phyloP scores from a whole-genome alignment of 2,329 filamentous ascomycete species.

The Fusarium devonianum region DNA sequence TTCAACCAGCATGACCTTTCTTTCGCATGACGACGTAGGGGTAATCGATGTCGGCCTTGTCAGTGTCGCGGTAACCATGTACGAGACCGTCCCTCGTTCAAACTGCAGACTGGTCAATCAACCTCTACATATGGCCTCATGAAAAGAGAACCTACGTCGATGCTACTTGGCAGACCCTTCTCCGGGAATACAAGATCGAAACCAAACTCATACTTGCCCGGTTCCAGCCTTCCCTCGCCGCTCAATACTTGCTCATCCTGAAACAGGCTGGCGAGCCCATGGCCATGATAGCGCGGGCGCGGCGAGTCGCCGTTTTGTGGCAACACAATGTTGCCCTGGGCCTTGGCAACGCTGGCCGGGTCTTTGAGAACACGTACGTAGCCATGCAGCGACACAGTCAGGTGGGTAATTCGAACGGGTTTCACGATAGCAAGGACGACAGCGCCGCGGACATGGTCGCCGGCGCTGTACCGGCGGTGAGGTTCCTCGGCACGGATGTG shows the following conservation, averaged over 20 bases:
- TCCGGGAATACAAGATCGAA: constrained; percentile 76
- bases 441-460: constrained; percentile 75
- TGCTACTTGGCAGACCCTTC: constrained; percentile 82
- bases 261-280: constrained; percentile 81
- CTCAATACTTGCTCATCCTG: constrained; percentile 83
- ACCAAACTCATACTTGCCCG: constrained; percentile 80
- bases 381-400: constrained; percentile 79
- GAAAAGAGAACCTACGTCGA: constrained; percentile 73
- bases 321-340: constrained; percentile 54
- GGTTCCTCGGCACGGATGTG: constrained; percentile 79
- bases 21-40: constrained; percentile 80
- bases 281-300: constrained; percentile 69
- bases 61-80: constrained; percentile 87
- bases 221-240: constrained; percentile 76
- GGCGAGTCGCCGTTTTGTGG: constrained; percentile 48
- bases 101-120: constrained; percentile 66
- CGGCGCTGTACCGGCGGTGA: constrained; percentile 77
- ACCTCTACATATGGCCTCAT: neutral
- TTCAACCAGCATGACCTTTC: constrained; percentile 80
- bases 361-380: constrained; percentile 82
- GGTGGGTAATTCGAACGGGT: constrained; percentile 78
- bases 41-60: constrained; percentile 88
- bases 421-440: constrained; percentile 78
- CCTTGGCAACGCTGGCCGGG: constrained; percentile 62
- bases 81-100: constrained; percentile 90